A percentile compares a stretch with the other conserved stretches of the same genome.
These are phyloP conservation scores for Batrachochytrium dendrobatidis DNA, from an alignment of 371 early-diverging fungal species.

Conservation along the genomic window DNA sequence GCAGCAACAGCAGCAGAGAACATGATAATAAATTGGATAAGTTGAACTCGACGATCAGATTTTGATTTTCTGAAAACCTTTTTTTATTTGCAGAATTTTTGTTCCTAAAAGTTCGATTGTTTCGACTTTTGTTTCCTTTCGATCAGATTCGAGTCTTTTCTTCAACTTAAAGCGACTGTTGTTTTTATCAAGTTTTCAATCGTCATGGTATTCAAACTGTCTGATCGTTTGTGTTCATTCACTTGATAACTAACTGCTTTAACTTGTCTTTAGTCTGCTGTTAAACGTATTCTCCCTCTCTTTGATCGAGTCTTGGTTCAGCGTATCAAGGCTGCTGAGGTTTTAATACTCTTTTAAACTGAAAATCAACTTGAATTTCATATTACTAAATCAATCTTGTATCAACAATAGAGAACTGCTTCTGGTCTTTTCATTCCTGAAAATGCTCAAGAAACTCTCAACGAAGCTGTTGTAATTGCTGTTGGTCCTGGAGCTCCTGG, in stretches of 20 bases:
- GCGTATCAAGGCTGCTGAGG: conserved; percentile 91
- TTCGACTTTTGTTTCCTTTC: no score
- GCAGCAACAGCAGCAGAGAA: neutral
- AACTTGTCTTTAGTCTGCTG: no score
- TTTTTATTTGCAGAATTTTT: no score
- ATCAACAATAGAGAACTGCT: conserved; percentile 72
- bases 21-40: neutral
- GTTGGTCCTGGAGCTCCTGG: conserved; percentile 86
- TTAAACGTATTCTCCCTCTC: conserved; percentile 80
- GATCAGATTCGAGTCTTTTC: no score
- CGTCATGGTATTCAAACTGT: no score
- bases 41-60: no score
- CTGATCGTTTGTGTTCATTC: no score
- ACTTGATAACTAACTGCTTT: no score
- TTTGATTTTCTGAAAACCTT: no score
- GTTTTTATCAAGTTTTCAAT: no score
- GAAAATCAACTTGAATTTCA: neutral
- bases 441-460: conserved; percentile 92
- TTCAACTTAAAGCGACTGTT: no score
- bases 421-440: conserved; percentile 95
- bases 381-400: neutral
- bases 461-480: conserved; percentile 89
- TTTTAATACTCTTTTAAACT: conserved; percentile 2
- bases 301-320: conserved; percentile 95
- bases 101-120: no score